Conservation (phyloP, 1,284 basidiomycete genomes). For the Austroboletus niveus region DNA sequence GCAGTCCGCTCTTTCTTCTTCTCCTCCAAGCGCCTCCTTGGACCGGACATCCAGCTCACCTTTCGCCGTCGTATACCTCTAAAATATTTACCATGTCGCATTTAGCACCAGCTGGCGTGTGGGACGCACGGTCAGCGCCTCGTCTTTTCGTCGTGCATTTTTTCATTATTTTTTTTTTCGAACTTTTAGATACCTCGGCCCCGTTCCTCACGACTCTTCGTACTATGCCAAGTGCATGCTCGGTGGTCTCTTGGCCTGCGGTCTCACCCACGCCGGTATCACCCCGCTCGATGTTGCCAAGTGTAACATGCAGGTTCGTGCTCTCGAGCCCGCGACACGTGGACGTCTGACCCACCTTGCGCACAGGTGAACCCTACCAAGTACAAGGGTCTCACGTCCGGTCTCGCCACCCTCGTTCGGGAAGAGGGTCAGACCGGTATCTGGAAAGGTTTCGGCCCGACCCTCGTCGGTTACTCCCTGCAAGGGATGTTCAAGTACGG, state of each 20-base stretch:
- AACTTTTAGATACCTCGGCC: constrained; percentile 55
- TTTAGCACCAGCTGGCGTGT: constrained; percentile 48
- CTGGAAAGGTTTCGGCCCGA: constrained; percentile 93
- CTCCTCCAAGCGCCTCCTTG: neutral
- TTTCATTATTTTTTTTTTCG: neutral
- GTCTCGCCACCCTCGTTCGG: constrained; percentile 73
- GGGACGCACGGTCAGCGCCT: constrained; percentile 62
- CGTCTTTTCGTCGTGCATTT: constrained; percentile 1
- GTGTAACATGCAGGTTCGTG: constrained; percentile 93
- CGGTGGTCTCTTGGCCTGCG: constrained; percentile 90
- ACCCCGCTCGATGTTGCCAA: constrained; percentile 95
- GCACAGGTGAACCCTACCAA: constrained; percentile 64
- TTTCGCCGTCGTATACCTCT: no score
- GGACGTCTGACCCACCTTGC: neutral
- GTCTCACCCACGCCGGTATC: constrained; percentile 91
- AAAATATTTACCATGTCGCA: constrained; percentile 24
- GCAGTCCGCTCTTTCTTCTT: neutral
- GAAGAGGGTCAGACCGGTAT: constrained; percentile 85
- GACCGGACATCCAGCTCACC: no score
- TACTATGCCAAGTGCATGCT: constrained; percentile 84
- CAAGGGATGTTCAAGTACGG: constrained; percentile 98
- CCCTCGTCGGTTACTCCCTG: constrained; percentile 90
- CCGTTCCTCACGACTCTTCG: constrained; percentile 67
- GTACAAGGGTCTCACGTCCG: constrained; percentile 73
- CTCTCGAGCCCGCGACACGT: neutral